phyloP scores from a whole-genome alignment of 2,329 filamentous ascomycete genomes.

The Diaporthe sp. region DNA sequence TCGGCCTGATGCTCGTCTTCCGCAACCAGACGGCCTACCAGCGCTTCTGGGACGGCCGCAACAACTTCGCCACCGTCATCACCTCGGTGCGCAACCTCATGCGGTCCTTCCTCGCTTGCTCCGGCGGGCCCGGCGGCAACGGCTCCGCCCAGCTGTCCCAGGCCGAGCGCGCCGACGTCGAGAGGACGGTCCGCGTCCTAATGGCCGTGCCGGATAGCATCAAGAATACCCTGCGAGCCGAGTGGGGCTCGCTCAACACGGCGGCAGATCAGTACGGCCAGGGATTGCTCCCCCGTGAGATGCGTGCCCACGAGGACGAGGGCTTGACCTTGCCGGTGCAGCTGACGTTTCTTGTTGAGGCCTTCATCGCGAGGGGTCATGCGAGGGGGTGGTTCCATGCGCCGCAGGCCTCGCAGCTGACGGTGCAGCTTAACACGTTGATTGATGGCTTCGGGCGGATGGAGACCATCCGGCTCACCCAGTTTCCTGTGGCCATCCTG shows the following conservation, averaged over 20 bases:
- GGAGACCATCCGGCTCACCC: slow-evolving; percentile 29
- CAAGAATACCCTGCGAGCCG: slow-evolving; percentile 31
- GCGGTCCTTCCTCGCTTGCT: slow-evolving; percentile 30
- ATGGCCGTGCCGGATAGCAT: slow-evolving; percentile 29
- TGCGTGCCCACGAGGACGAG: slow-evolving; percentile 26
- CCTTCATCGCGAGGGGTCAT: slow-evolving; percentile 25
- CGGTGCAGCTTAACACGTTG: slow-evolving; percentile 30
- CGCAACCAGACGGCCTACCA: slow-evolving; percentile 34
- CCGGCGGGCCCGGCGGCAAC: slow-evolving; percentile 2
- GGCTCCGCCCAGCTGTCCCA: not conserved
- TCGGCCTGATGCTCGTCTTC: slow-evolving; percentile 34
- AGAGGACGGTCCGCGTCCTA: slow-evolving; percentile 25
- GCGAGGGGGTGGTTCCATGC: slow-evolving; percentile 31
- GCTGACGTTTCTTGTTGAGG: slow-evolving; percentile 24
- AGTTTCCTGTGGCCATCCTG: slow-evolving; percentile 31
- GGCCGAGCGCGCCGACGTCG: slow-evolving; percentile 21
- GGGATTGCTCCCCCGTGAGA: slow-evolving; percentile 5
- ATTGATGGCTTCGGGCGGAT: slow-evolving; percentile 26
- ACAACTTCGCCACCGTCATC: slow-evolving; percentile 26
- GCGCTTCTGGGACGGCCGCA: slow-evolving; percentile 34
- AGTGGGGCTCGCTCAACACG: slow-evolving; percentile 24
- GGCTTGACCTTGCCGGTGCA: slow-evolving; percentile 28
- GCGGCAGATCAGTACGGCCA: slow-evolving; percentile 11
- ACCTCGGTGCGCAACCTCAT: slow-evolving; percentile 22
- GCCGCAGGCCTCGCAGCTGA: slow-evolving; percentile 31